Base-by-base conservation (phyloP, 2,329 filamentous ascomycete genomes). In the Colletotrichum sojae region DNA sequence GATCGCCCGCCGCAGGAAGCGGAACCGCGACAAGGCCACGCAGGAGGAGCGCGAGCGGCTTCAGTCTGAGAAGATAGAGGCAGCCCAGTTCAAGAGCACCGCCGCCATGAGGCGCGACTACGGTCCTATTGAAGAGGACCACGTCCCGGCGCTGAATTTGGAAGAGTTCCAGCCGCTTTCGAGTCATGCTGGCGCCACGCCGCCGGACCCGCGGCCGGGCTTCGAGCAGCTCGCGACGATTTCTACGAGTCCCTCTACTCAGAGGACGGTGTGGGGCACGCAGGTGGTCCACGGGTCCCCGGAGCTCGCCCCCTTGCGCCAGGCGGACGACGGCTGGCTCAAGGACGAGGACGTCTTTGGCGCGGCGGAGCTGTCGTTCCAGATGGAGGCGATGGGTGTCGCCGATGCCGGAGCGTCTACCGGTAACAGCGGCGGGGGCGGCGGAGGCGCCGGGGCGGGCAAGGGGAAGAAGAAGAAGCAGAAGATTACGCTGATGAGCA, bases 211-310 rank as follows among this genome's bases (percentile, higher is more conserved):
- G 55, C 84, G 88, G 20, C 84, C 85, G 13, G 89, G 88, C 0
- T 94, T 94, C 74, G 87, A 87, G 40, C 88, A 89, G 2, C 81
- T 97, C 22, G 92, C 93, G 0, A 91, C 91, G 1, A 90, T 95
- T 73, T 95, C 94, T 4, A 95, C 93, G 1, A 97, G 93, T 71
- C 94, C 95, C 0, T 91, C 89, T 6, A 89, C 90, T 0, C 84
- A 88, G 48, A 90, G 90, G 71, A 98, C 95, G 0, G 94, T 98
- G 0, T 98, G 95, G 95, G 95, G 95, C n/a, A 98, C 95, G 0
- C 86, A 88, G 4, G 89, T 88, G 0, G 82, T 97, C 3, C 83
- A 89, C 0, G 82, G 82, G 1, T 90, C 89, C 4, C 89, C 90
- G 2, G 86, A 88, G 12, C 75, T 89, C 31, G 80, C 80, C 31